These are phyloP conservation scores for Suillus subalutaceus DNA, from an alignment of 768 basidiomycete genomes.

Conservation along the genomic window DNA sequence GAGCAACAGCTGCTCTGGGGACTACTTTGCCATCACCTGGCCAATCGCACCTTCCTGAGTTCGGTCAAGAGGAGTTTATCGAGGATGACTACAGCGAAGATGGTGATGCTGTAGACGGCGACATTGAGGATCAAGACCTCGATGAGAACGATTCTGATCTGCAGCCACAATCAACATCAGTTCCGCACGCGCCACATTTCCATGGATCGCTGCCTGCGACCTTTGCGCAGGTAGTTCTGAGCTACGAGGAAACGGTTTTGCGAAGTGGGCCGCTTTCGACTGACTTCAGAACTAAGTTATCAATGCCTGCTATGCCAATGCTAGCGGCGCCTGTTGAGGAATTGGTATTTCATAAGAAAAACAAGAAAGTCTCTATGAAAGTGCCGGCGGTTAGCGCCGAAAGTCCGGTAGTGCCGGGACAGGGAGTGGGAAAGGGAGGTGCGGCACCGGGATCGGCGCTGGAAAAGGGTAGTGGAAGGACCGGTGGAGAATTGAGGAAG, in stretches of 20 bases:
- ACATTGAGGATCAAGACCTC: slow-evolving; percentile 42
- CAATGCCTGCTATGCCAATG: slow-evolving; percentile 24
- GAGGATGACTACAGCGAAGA: slow-evolving; percentile 53
- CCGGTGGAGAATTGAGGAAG: slow-evolving; percentile 39
- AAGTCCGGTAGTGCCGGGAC: slow-evolving; percentile 14
- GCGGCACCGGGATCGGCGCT: slow-evolving; percentile 36
- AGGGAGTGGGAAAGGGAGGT: slow-evolving; percentile 22
- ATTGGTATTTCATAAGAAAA: slow-evolving; percentile 40
- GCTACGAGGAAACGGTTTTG: slow-evolving; percentile 38
- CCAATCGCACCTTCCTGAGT: slow-evolving; percentile 38
- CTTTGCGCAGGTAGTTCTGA: slow-evolving; percentile 43
- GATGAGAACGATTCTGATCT: slow-evolving; percentile 32
- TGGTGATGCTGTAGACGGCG: slow-evolving; percentile 46
- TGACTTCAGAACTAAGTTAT: slow-evolving; percentile 30
- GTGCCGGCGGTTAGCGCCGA: slow-evolving; percentile 27
- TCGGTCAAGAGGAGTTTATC: slow-evolving; percentile 36
- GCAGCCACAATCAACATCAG: slow-evolving; percentile 25
- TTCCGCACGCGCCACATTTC: slow-evolving; percentile 18
- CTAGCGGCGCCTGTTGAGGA: slow-evolving; percentile 22
- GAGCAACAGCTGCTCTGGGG: slow-evolving; percentile 42
- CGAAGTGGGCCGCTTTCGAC: slow-evolving; percentile 19
- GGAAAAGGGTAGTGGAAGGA: slow-evolving; percentile 36
- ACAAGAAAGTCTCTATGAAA: slow-evolving; percentile 42
- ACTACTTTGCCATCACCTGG: slow-evolving; percentile 32
- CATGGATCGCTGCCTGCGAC: slow-evolving; percentile 26